Evolutionary conservation across 352 stramenopile genomes (phyloP).

Genomic region (Phytophthora sojae): DNA sequence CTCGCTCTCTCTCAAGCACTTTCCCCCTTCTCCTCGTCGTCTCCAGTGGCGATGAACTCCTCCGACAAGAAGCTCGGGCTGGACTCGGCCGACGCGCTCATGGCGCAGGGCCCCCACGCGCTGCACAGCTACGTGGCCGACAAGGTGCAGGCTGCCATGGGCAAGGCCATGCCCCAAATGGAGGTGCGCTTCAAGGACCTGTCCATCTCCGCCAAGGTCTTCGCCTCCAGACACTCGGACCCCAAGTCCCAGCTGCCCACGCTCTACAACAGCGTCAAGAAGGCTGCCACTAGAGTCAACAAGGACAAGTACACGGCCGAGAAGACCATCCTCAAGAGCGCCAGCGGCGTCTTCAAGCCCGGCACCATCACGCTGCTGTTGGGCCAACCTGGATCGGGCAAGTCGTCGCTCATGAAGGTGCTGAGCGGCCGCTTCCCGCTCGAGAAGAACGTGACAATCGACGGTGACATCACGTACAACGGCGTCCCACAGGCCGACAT

Average conservation of each 20-base stretch:
- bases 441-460: too few relatives aligned
- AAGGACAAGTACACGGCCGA: slow-evolving; percentile 42
- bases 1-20: slow-evolving; percentile 27
- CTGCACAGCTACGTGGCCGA: slow-evolving; percentile 33
- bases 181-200: slow-evolving; percentile 40
- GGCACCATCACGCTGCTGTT: slow-evolving; percentile 32
- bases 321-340: slow-evolving; percentile 54
- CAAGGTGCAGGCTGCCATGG: slow-evolving; percentile 29
- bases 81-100: slow-evolving; percentile 29
- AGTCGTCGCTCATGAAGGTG: slow-evolving; percentile 26
- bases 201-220: slow-evolving; percentile 36
- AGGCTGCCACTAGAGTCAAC: slow-evolving; percentile 30
- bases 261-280: slow-evolving; percentile 50
- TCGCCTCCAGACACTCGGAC: slow-evolving; percentile 17
- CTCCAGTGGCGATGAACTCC: slow-evolving; percentile 14
- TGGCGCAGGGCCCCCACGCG: slow-evolving; percentile 34
- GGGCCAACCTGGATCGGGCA: slow-evolving; percentile 26
- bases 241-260: slow-evolving; percentile 45
- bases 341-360: slow-evolving; percentile 50
- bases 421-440: too few relatives aligned
- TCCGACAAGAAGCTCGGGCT: slow-evolving; percentile 24
- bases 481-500: too few relatives aligned
- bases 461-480: too few relatives aligned
- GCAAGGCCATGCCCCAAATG: slow-evolving; percentile 35
- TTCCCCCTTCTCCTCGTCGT: slow-evolving; percentile 11